Evolutionary conservation across 768 basidiomycete genomes (phyloP).

Genomic region (Lactarius evosmus): DNA sequence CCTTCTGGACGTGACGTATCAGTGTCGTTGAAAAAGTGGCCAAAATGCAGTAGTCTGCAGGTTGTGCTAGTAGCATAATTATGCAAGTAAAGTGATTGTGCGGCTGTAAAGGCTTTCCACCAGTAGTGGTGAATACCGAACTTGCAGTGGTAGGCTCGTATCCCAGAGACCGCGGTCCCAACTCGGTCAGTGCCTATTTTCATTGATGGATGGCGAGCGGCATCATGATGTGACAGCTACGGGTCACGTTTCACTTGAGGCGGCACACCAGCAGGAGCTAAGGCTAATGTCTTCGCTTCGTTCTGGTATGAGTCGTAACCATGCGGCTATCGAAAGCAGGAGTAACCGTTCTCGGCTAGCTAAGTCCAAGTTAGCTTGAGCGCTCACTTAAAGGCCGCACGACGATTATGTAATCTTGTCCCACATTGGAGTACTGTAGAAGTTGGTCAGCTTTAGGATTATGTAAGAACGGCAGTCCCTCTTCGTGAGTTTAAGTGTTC

Average conservation of each 20-base stretch:
- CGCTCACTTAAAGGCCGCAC: too few relatives aligned
- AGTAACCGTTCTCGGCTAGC: too few relatives aligned
- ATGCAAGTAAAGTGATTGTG: not conserved
- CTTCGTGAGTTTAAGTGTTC: too few relatives aligned
- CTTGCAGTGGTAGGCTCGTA: not conserved
- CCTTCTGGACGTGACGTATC: not conserved
- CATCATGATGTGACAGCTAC: not conserved
- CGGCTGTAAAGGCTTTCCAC: not conserved
- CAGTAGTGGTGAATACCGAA: not conserved
- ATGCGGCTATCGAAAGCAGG: not conserved
- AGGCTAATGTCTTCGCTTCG: not conserved
- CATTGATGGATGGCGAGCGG: not conserved
- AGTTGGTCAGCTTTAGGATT: too few relatives aligned
- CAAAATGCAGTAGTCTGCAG: not conserved
- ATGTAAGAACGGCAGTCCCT: too few relatives aligned
- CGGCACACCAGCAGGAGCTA: not conserved
- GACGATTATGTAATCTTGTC: too few relatives aligned
- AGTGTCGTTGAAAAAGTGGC: not conserved
- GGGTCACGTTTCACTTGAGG: not conserved
- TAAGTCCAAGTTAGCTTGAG: too few relatives aligned
- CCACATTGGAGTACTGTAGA: too few relatives aligned
- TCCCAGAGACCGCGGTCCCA: not conserved
- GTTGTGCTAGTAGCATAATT: not conserved
- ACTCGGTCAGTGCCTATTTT: not conserved
- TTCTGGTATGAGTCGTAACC: not conserved